Evolutionary conservation across 2,329 filamentous ascomycete genomes (phyloP).

Genomic region (Cladosporium sp.): DNA sequence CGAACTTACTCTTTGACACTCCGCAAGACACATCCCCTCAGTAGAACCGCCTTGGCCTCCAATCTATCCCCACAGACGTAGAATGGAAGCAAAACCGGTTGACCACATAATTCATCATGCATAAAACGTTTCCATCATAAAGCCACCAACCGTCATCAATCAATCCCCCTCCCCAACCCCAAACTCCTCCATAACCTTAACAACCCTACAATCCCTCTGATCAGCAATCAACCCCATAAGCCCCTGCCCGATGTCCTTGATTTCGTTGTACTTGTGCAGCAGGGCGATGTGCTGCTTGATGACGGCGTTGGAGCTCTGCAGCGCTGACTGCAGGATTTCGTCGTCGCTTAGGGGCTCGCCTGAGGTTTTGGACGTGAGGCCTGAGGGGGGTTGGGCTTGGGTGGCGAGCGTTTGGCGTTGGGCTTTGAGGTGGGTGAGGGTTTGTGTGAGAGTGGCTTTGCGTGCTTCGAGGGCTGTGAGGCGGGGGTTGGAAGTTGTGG

Average conservation of each 20-base stretch:
- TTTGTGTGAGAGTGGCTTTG: constrained; percentile 42
- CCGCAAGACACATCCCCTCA: no score
- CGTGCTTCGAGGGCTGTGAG: constrained; percentile 20
- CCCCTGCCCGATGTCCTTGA: constrained; percentile 64
- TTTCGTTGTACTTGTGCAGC: constrained; percentile 67
- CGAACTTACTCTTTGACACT: no score
- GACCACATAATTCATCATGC: not conserved
- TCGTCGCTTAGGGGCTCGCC: constrained; percentile 19
- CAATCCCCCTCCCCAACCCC: constrained; percentile 42
- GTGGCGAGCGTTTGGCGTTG: constrained; percentile 37
- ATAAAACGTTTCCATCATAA: not conserved
- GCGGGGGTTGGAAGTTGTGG: not conserved
- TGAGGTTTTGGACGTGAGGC: constrained; percentile 20
- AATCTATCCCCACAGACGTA: no score
- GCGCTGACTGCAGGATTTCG: constrained; percentile 26
- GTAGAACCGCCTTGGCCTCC: no score
- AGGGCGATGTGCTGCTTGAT: constrained; percentile 61
- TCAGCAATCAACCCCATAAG: constrained; percentile 66
- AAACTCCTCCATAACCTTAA: constrained; percentile 47
- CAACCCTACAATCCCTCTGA: constrained; percentile 53
- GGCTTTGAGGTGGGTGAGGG: constrained; percentile 43
- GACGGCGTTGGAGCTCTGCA: constrained; percentile 46
- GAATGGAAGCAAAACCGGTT: no score
- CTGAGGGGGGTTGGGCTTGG: constrained; percentile 24
- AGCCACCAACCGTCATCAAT: constrained; percentile 15